Conservation (phyloP, 805 yeast species). For the Lipomyces chichibuensis region DNA sequence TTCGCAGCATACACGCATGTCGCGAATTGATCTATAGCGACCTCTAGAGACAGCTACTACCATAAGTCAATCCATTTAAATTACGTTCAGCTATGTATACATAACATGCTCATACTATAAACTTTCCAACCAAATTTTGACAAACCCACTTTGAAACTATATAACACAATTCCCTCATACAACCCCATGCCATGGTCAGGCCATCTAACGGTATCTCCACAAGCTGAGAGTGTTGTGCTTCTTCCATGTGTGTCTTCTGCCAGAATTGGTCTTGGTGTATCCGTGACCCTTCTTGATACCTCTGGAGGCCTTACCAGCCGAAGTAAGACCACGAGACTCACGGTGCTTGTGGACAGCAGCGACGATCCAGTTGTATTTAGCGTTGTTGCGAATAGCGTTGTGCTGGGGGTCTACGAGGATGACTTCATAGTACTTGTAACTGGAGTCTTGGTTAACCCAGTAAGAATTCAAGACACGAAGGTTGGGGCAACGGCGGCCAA, state of each 20-base stretch:
- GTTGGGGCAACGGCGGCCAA: constrained; percentile 98
- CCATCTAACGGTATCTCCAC: constrained; percentile 98
- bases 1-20: not conserved
- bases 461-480: constrained; percentile 99
- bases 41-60: not conserved
- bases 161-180: not conserved
- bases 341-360: constrained; percentile 99
- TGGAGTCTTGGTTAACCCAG: constrained; percentile 99
- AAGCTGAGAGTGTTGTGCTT: constrained; percentile 96
- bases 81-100: constrained; percentile 8
- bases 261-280: constrained; percentile 97
- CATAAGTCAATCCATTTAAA: not conserved
- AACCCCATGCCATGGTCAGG: not conserved
- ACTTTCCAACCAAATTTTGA: not conserved
- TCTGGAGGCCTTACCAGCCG: constrained; percentile 98
- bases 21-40: too few species aligned
- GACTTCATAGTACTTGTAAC: constrained; percentile 99
- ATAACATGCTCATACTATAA: not conserved
- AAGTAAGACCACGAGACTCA: constrained; percentile 98
- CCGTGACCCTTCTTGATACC: constrained; percentile 99
- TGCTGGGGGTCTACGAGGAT: constrained; percentile 94
- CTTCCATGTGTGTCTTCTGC: constrained; percentile 96
- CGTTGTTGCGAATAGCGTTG: constrained; percentile 98
- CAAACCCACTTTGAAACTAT: constrained; percentile 2
- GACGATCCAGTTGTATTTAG: constrained; percentile 99